Evolutionary conservation across 192 early-diverging fungal genomes (phyloP), one percentile per base, ranked within the genome.

Genomic region (Linnemannia elongata): DNA sequence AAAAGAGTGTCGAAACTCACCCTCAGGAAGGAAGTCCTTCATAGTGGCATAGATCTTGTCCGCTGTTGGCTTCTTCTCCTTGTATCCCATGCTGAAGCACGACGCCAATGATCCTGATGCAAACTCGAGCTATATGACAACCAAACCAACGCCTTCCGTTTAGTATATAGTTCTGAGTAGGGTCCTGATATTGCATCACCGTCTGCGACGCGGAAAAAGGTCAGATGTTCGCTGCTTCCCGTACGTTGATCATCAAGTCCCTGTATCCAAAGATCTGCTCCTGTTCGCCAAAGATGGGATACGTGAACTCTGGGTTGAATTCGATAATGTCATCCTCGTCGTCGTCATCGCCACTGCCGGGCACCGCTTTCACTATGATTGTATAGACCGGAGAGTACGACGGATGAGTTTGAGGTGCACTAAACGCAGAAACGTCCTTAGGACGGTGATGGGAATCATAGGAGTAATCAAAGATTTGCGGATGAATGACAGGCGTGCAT

Each of bases 211-310:
- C 20, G 9, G 39, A 66, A 7, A 57, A 66, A 7, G 35, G 42
- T 49, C 60, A 3, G 38, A 6, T 6, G 20, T 24, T 54, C 38
- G 35, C 35, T 72, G 0, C 63, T 45, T 39, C 41, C 41, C 73
- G 30, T 78, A 79, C 69, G 54, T 94, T 92, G 76, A 97, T 94
- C 42, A 84, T 75, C 74, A 98, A 88, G 52, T 94, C 93, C 88
- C 96, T 97, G 90, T 97, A 99, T 49, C 98, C 98, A 76, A 95
- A 97, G 24, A 97, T 92, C 33, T 93, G 92, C 88, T 98, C 96
- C 66, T 97, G 93, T 72, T 95, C 92, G 13, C 97, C 97, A 90
- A 97, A 99, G 38, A 99, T 91, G 27, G 94, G 94, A 87, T 99
- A 97, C 6, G 97, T 97, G 80, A 94, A 99, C 42, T 90, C 91